Evolutionary conservation across 257 asterid genomes (phyloP).

Genomic region (Solanum clarkiae): DNA sequence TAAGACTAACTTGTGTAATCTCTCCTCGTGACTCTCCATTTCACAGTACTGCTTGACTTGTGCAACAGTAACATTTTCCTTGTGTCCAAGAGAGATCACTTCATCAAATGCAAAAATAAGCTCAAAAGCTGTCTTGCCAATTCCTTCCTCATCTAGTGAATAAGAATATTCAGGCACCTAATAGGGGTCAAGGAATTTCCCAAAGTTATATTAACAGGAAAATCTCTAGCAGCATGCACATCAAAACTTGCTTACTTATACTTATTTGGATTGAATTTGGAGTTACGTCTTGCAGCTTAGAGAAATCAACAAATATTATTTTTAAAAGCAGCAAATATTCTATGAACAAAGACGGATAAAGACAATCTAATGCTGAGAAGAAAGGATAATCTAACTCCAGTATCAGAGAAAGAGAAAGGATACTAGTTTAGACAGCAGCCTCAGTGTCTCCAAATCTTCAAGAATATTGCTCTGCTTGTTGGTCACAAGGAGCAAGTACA

Average conservation of each 20-base stretch:
- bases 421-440: conserved; percentile 88
- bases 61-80: conserved; percentile 82
- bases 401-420: conserved; percentile 27
- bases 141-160: conserved; percentile 88
- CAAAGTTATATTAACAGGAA: neutral
- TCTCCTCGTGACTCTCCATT: conserved; percentile 96
- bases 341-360: neutral
- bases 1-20: conserved; percentile 69
- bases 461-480: conserved; percentile 94
- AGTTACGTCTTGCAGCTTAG: neutral
- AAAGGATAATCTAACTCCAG: neutral
- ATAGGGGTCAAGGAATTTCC: conserved; percentile 26
- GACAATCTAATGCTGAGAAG: conserved; percentile 1
- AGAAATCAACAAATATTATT: neutral
- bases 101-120: conserved; percentile 91
- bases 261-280: neutral
- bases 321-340: neutral
- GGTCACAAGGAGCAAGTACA: conserved; percentile 86
- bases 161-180: conserved; percentile 92
- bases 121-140: conserved; percentile 75
- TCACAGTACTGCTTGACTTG: conserved; percentile 97
- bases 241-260: neutral
- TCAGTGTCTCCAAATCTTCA: conserved; percentile 81
- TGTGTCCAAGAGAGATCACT: conserved; percentile 84
- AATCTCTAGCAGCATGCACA: neutral